Base-by-base conservation (phyloP, 805 yeast species). In the Sporopachydermia lactativora region DNA sequence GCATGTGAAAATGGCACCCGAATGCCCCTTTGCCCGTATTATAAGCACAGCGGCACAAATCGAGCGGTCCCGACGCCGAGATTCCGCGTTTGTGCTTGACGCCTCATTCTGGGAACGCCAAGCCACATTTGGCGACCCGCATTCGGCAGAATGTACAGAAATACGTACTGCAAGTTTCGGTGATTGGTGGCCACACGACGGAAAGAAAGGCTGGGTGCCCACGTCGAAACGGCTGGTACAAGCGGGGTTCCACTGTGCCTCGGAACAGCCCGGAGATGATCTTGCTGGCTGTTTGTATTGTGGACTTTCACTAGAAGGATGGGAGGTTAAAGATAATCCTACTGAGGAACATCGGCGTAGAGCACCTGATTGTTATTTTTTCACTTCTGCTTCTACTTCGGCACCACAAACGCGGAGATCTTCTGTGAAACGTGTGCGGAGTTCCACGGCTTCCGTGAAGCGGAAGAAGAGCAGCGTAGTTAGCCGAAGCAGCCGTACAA, bases 241-340 rank as follows among this genome's bases (percentile, higher is more conserved):
- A 19, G 73, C 75, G 24, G 94, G 94, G 1, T 79, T 82, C 51
- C 75, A 66, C 45, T 77, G 69, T 51, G 81, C 84, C 2, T 46
- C 53, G 18, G 58, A 62, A 2, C 51, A 52, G n/a, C 54, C 55
- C 13, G 62, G 61, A 31, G 75, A 69, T 40, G 81, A 77, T 52
- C 64, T 70, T 18, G 74, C 75, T 1, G 61, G 71, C 2, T 82
- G 94, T 53, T 62, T 71, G 47, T 73, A 73, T 51, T 82, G 94
- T 55, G 72, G 71, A 6, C 59, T 70, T 15, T 68, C 78, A 1
- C 58, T 73, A 13, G 81, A 80, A 41, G 86, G 85, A 2, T 82
- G 94, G 94, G 81, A 71, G 43, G 52, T 57, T 1, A 65, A 61
- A 2, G 92, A 83, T 55, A 74, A 70, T 43, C 89, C 88, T 0